Base-by-base conservation (phyloP, 192 early-diverging fungal species). In the Anaeromyces robustus region DNA sequence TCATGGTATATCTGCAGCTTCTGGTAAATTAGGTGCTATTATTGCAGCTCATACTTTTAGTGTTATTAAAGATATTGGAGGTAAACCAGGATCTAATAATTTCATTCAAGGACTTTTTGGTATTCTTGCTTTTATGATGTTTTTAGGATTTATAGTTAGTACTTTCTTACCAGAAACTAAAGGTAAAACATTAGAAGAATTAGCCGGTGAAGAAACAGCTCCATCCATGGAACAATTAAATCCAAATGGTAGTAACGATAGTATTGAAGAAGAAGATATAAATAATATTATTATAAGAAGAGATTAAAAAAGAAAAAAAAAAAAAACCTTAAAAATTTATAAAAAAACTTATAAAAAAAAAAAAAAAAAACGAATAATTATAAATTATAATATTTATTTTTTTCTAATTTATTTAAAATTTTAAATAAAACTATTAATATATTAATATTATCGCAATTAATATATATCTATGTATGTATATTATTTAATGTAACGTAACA, bases 121-220 rank as follows among this genome's bases (percentile, higher is more conserved):
- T 52, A 52, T 52, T 4, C 43, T 94, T 86, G 90, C 93, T 11
- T 81, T 89, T 37, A 93, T 92, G 81, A 94, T 94, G 91, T 84
- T 94, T 26, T 85, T 92, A 28, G 96, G 96, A 77, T 39, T 92
- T n/a, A 16, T 86, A 30, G 85, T 88, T 12, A 82, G 82, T 22
- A 92, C 93, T 3, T 87, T 90, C 79, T 87, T 96, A 77, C 93
- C 94, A 37, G 95, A 96, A 84, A 94, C 95, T 77, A 92, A 89
- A 80, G 93, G 93, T 82, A 87, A 90, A 81, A 85, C 92, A 6
- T 87, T 96, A 32, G 95, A 96, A 86, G 94, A 95, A 80, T 79
- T 93, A 13, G 84, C 87, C 14, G 85, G 85, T 31, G 91, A 82
- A 31, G 80, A 82, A 52, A 22, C 16, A 22, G 43, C 43, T 22